Evolutionary conservation across 169 alveolate genomes (phyloP).

Genomic region (Plasmodium gonderi): DNA sequence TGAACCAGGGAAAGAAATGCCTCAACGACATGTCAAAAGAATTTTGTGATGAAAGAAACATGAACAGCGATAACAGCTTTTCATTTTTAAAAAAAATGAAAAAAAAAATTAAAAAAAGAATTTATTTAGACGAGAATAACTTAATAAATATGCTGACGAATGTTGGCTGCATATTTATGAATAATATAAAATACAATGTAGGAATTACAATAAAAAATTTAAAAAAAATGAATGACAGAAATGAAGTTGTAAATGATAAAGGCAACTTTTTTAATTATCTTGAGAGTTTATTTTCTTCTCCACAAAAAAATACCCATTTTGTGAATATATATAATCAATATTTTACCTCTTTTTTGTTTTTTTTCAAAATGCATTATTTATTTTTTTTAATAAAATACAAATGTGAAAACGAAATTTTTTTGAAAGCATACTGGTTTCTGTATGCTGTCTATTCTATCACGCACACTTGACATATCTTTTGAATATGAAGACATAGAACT

Average conservation of each 20-base stretch:
- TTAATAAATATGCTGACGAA: constrained; percentile 1
- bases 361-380: constrained; percentile 56
- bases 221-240: not conserved
- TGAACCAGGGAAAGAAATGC: too few species aligned
- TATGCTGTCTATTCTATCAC: constrained; percentile 40
- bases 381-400: constrained; percentile 47
- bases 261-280: constrained; percentile 59
- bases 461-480: constrained; percentile 3
- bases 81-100: constrained; percentile 62
- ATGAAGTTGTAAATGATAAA: constrained; percentile 20
- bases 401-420: constrained; percentile 23
- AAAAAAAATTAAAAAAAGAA: constrained; percentile 17
- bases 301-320: constrained; percentile 12
- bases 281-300: constrained; percentile 14
- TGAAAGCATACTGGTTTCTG: constrained; percentile 42
- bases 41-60: too few species aligned
- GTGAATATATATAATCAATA: constrained; percentile 38
- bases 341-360: constrained; percentile 41
- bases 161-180: constrained; percentile 63
- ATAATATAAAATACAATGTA: constrained; percentile 27
- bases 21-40: too few species aligned
- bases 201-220: constrained; percentile 9
- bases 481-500: too few species aligned
- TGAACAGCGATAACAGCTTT: constrained; percentile 64
- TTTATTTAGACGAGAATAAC: constrained; percentile 15